These are phyloP conservation scores for Fusarium miscanthi DNA, from an alignment of 2,329 filamentous ascomycete genomes.

Conservation along the genomic window DNA sequence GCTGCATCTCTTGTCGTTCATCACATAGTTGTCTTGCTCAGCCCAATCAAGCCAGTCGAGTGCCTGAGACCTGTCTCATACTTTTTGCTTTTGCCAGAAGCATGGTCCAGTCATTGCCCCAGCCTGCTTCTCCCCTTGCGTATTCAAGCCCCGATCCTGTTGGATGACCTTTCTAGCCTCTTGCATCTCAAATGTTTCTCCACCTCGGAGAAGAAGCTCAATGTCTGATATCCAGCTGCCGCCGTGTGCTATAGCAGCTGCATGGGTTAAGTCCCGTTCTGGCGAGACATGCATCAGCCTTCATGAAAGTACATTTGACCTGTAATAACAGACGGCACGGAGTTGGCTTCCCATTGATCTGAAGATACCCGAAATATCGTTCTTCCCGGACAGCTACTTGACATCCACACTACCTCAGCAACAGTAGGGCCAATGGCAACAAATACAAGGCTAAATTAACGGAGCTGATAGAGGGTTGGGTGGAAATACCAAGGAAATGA, in stretches of 20 bases:
- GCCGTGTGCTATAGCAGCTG: slow-evolving; percentile 22
- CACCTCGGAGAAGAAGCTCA: slow-evolving; percentile 15
- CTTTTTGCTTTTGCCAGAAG: slow-evolving; percentile 25
- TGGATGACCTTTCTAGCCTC: not conserved
- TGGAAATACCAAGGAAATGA: slow-evolving; percentile 29
- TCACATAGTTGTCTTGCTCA: not conserved
- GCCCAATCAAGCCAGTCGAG: slow-evolving; percentile 30
- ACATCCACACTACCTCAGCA: slow-evolving; percentile 16
- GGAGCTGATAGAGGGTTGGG: slow-evolving; percentile 16
- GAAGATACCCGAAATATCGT: slow-evolving; percentile 15
- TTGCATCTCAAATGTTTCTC: slow-evolving; percentile 9
- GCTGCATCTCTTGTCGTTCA: not conserved
- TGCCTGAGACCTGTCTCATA: slow-evolving; percentile 29
- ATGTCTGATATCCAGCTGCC: slow-evolving; percentile 1
- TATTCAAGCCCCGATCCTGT: slow-evolving; percentile 13
- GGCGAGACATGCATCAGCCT: slow-evolving; percentile 38
- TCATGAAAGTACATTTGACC: slow-evolving; percentile 13
- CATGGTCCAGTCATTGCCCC: not conserved
- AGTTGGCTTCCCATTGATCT: slow-evolving; percentile 4
- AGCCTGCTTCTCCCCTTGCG: slow-evolving; percentile 24
- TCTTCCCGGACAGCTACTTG: slow-evolving; percentile 18
- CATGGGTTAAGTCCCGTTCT: slow-evolving; percentile 12
- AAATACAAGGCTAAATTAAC: not conserved
- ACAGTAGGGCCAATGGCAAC: slow-evolving; percentile 6
- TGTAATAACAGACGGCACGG: not conserved